Conservation (phyloP, 2,329 filamentous ascomycete species). For the Verticillium dahliae region DNA sequence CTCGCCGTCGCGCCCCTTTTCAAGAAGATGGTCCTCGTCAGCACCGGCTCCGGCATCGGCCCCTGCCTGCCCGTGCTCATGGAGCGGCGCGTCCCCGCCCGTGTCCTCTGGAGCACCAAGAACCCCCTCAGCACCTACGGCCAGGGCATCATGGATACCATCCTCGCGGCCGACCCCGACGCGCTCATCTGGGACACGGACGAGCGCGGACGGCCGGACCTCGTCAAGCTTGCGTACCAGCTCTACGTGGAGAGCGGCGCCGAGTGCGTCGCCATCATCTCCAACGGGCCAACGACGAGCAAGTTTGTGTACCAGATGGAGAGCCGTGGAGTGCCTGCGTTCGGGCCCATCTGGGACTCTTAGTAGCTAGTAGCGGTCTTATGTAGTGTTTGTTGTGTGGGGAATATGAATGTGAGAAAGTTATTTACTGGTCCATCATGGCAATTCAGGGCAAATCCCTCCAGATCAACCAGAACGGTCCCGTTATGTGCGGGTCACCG, state of each 20-base stretch:
- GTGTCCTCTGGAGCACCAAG: slow-evolving; percentile 64
- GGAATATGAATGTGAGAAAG: background rate
- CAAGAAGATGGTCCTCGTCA: slow-evolving; percentile 57
- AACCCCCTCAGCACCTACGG: slow-evolving; percentile 59
- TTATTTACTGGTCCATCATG: too few species aligned
- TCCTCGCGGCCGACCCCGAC: slow-evolving; percentile 51
- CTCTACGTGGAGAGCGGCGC: slow-evolving; percentile 47
- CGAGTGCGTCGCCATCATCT: slow-evolving; percentile 69
- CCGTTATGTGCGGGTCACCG: too few species aligned
- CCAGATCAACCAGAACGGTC: too few species aligned
- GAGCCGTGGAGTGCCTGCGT: slow-evolving; percentile 58
- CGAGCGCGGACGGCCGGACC: slow-evolving; percentile 49
- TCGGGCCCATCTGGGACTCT: slow-evolving; percentile 67
- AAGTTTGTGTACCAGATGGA: slow-evolving; percentile 65
- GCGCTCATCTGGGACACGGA: slow-evolving; percentile 65
- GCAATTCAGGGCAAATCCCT: too few species aligned
- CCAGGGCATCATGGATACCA: slow-evolving; percentile 44
- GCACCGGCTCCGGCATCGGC: slow-evolving; percentile 68
- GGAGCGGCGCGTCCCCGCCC: slow-evolving; percentile 38
- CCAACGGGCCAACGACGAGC: slow-evolving; percentile 60
- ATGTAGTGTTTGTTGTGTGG: background rate
- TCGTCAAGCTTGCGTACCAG: slow-evolving; percentile 43
- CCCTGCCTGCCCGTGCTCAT: slow-evolving; percentile 57
- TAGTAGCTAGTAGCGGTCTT: slow-evolving; percentile 8
- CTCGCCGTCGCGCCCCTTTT: slow-evolving; percentile 63